Percentiles rank a stretch among this genome's conserved stretches.
These are phyloP conservation scores for Exophiala sp. DNA, from an alignment of 2,329 filamentous ascomycete genomes.

Conservation along the genomic window DNA sequence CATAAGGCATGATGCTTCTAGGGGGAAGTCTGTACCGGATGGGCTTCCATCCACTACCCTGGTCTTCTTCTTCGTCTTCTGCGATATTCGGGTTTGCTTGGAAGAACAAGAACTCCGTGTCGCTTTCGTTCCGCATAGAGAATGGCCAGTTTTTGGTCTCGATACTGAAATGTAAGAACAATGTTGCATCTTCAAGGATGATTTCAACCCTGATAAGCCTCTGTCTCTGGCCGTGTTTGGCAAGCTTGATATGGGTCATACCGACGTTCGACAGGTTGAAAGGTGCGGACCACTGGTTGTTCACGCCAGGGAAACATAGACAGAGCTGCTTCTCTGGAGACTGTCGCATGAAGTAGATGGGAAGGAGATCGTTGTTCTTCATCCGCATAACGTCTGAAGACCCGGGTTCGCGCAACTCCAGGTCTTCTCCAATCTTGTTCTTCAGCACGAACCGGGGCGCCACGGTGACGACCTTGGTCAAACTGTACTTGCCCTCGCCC, in stretches of 20 bases:
- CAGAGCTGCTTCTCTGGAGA: slow-evolving; percentile 80
- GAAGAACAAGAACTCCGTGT: slow-evolving; percentile 93
- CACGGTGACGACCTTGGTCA: slow-evolving; percentile 91
- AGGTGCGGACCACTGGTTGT: slow-evolving; percentile 95
- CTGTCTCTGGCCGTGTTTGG: slow-evolving; percentile 83
- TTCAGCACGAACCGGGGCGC: slow-evolving; percentile 89
- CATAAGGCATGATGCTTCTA: slow-evolving; percentile 97
- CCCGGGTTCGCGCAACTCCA: slow-evolving; percentile 85
- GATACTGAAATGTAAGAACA: slow-evolving; percentile 84
- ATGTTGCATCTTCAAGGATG: slow-evolving; percentile 84
- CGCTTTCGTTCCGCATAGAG: slow-evolving; percentile 97
- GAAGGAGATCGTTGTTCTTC: slow-evolving; percentile 70
- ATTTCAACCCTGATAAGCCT: slow-evolving; percentile 81
- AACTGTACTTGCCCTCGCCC: slow-evolving; percentile 94
- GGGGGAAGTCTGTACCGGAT: slow-evolving; percentile 88
- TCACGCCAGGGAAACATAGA: slow-evolving; percentile 85
- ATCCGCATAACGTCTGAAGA: slow-evolving; percentile 79
- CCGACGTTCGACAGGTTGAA: slow-evolving; percentile 97
- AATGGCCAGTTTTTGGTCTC: slow-evolving; percentile 97
- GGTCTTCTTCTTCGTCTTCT: slow-evolving; percentile 73
- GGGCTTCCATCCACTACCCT: slow-evolving; percentile 77
- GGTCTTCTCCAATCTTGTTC: slow-evolving; percentile 82
- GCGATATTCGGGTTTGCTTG: slow-evolving; percentile 90
- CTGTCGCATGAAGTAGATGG: slow-evolving; percentile 84
- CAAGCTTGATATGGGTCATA: slow-evolving; percentile 86